These are phyloP conservation scores for Silybum marianum DNA, from an alignment of 129 eudicot genomes.

Conservation along the genomic window DNA sequence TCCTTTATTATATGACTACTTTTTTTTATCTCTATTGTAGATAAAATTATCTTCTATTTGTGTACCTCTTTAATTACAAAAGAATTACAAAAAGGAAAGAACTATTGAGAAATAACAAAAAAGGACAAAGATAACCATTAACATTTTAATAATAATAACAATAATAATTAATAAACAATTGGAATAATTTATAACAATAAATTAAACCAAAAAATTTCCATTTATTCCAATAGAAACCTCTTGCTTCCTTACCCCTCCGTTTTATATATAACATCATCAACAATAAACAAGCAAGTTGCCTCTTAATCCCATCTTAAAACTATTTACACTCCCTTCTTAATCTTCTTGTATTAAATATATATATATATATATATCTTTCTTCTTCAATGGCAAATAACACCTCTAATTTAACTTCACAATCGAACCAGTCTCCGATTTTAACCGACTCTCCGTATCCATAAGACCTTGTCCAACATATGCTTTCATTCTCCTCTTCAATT, in stretches of 20 bases:
- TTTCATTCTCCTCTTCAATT: slow-evolving; percentile 70
- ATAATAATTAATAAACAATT: not conserved
- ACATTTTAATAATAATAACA: not conserved
- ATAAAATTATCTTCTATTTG: no score
- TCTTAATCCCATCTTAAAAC: not conserved
- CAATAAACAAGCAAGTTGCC: slow-evolving; percentile 31
- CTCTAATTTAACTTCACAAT: slow-evolving; percentile 41
- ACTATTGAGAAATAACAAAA: not conserved
- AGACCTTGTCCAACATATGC: slow-evolving; percentile 35
- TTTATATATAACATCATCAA: slow-evolving; percentile 2
- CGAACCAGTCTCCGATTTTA: slow-evolving; percentile 32
- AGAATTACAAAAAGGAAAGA: no score
- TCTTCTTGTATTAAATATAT: not conserved
- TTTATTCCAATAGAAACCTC: not conserved
- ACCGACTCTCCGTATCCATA: slow-evolving; percentile 17
- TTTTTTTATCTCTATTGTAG: no score
- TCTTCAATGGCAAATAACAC: slow-evolving; percentile 17
- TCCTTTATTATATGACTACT: no score
- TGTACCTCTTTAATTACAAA: no score
- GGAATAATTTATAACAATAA: not conserved
- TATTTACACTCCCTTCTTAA: slow-evolving; percentile 28
- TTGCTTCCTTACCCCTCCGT: slow-evolving; percentile 1
- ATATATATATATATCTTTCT: not conserved
- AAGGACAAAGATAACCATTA: not conserved
- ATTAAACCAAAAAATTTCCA: not conserved